These are phyloP conservation scores for Cytospora leucostoma DNA, from an alignment of 2,329 filamentous ascomycete genomes.

Conservation along the genomic window DNA sequence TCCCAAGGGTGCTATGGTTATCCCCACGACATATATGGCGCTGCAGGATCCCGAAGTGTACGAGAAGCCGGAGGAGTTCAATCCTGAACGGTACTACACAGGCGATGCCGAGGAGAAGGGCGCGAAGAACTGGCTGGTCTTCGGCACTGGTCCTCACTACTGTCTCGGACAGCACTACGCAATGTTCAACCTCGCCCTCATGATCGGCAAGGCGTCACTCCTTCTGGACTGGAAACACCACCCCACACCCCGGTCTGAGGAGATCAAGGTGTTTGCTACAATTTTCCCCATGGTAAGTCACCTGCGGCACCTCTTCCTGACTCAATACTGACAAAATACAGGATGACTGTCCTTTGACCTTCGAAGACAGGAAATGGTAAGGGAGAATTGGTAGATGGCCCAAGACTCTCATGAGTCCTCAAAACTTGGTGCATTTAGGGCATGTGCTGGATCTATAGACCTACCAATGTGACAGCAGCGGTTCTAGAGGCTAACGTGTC, in stretches of 20 bases:
- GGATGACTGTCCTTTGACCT: conserved; percentile 83
- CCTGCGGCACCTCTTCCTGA: no score
- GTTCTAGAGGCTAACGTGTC: conserved; percentile 18
- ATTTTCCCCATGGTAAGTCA: conserved; percentile 89
- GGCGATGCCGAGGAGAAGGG: conserved; percentile 85
- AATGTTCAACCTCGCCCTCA: conserved; percentile 81
- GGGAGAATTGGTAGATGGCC: not conserved
- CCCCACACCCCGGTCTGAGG: conserved; percentile 79
- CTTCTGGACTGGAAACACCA: conserved; percentile 89
- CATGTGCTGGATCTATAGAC: conserved; percentile 11
- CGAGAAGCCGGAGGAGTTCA: conserved; percentile 81
- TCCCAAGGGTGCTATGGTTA: conserved; percentile 92
- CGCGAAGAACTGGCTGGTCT: conserved; percentile 94
- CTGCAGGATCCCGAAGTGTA: conserved; percentile 94
- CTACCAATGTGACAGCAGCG: conserved; percentile 5
- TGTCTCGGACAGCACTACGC: conserved; percentile 94
- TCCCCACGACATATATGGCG: conserved; percentile 87
- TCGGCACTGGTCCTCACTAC: conserved; percentile 94
- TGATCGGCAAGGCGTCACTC: conserved; percentile 88
- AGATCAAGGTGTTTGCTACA: conserved; percentile 97
- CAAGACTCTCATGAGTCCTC: not conserved
- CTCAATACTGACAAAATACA: conserved; percentile 39
- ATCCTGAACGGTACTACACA: conserved; percentile 88
- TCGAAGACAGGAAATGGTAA: conserved; percentile 58
- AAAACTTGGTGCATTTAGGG: not conserved